Base-by-base conservation (phyloP, 129 eudicot species). In the Flaveria robusta region DNA sequence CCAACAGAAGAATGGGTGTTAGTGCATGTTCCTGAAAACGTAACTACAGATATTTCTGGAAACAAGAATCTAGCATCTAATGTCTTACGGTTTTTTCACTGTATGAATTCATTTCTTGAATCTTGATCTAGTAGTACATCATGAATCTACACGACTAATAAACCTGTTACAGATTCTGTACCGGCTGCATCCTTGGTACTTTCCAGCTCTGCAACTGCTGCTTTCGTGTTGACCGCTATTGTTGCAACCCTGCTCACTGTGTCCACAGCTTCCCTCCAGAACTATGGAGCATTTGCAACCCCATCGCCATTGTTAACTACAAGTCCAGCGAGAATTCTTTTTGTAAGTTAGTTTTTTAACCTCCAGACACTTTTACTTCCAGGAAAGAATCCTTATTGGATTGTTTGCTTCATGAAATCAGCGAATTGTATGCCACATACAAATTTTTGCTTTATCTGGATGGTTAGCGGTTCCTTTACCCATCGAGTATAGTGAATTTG, bases 351-450 rank as follows among this genome's bases (percentile, higher is more conserved):
- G 77, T 70, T 18, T 41, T 29, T 24, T 67, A 66, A 22, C 29
- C 10, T 13, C 23, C 12, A 12, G 22, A 60, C 66, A 60, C 54
- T 46, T 43, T 14, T 7, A 24, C n/a, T 56, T 43, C 23, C 15
- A 0, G 7, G 34, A 68, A 68, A 42, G 20, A 60, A n/a, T 49
- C 66, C 54, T 69, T 46, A 59, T 16, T 39, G 7, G 24, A 27
- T 77, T 69, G 41, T 47, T 68, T 75, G 81, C 78, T 84, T 65
- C 46, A 29, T 62, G 62, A 60, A 37, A 68, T 43, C 88, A 94
- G 98, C 92, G 98, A 77, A 86, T 89, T 16, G 91, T 91, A 68
- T 85, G 93, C 82, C 97, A 91, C 80, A 84, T 94, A 76, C 98
- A 94, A 72, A 77, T 89, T 27, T 94, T 88, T 69, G 97, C 97